Evolutionary conservation across 495 filamentous ascomycete genomes (phyloP).

Genomic region (Tuber aestivum): DNA sequence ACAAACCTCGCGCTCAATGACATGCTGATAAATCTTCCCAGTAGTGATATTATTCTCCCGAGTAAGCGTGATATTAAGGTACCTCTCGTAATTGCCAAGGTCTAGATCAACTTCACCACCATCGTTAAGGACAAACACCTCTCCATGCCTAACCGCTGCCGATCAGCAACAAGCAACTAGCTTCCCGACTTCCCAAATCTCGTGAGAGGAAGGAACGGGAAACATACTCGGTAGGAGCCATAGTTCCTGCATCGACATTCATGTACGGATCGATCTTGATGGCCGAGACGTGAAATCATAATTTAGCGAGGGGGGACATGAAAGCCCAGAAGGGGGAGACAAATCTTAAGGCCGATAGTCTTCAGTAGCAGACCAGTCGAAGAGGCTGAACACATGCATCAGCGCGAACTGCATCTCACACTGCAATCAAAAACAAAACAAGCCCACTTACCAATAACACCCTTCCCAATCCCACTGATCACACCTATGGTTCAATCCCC

Average conservation of each 20-base stretch:
- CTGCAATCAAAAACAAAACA: constrained; percentile 26
- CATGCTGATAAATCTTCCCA: constrained; percentile 86
- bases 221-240: constrained; percentile 70
- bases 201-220: constrained; percentile 42
- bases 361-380: constrained; percentile 76
- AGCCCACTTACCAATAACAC: constrained; percentile 63
- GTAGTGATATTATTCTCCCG: constrained; percentile 89
- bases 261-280: constrained; percentile 82
- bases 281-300: constrained; percentile 49
- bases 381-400: constrained; percentile 48
- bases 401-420: constrained; percentile 36
- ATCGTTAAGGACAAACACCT: constrained; percentile 68
- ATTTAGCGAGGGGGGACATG: constrained; percentile 26
- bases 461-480: constrained; percentile 77
- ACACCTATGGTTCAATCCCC: constrained; percentile 51
- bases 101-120: constrained; percentile 85
- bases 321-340: constrained; percentile 26
- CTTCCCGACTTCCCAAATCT: constrained; percentile 42
- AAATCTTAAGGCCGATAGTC: constrained; percentile 68
- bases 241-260: constrained; percentile 78
- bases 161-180: constrained; percentile 25
- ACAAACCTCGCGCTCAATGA: constrained; percentile 58
- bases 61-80: constrained; percentile 64
- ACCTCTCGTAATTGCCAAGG: constrained; percentile 92
- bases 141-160: constrained; percentile 54